Evolutionary conservation across 202 grass and related monocot species (phyloP), one percentile per base, ranked within the genome.

Genomic region (Elaeis oleifera): DNA sequence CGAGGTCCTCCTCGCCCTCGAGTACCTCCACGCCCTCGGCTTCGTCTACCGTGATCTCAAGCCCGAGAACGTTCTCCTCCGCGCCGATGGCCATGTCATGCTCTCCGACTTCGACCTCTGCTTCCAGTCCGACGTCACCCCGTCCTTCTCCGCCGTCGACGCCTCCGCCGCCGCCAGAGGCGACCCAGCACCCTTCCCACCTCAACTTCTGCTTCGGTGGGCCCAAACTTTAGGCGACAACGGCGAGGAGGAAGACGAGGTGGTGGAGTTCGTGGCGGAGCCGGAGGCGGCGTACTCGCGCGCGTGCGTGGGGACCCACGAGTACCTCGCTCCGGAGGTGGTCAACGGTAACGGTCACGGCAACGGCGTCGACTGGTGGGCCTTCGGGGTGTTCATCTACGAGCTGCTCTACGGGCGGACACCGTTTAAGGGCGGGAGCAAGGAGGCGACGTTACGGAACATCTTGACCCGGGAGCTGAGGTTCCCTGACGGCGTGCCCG

Each of bases 21-120:
- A 95, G 75, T 95, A 95, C 79, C 85, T 95, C n/a, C 90, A 95
- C 72, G 77, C 80, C 18, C 82, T 89, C 7, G 90, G 90, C 8
- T 95, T 95, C 59, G 79, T 95, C 5, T 95, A 95, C 81, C 89
- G 89, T 2, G 89, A 95, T 57, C 83, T 95, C 71, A 95, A 95
- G 77, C 90, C 90, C 3, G 90, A 95, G 90, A 95, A 95, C 80
- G 80, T 95, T 25, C 60, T 95, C 24, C 71, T 95, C 24, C 85
- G 86, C 4, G 74, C 82, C 18, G 86, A 95, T 65, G 90, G 90
- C 0, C 90, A 95, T 70, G 82, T 95, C 63, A 83, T 95, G 79
- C 85, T 95, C 39, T 95, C 85, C 1, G 89, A 95, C 63, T 95
- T 95, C 49, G 89, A 95, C 76, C 83, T 89, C 51, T 74, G 85